Conservation (phyloP, 345 rosid genomes). For the Camelina hispida region DNA sequence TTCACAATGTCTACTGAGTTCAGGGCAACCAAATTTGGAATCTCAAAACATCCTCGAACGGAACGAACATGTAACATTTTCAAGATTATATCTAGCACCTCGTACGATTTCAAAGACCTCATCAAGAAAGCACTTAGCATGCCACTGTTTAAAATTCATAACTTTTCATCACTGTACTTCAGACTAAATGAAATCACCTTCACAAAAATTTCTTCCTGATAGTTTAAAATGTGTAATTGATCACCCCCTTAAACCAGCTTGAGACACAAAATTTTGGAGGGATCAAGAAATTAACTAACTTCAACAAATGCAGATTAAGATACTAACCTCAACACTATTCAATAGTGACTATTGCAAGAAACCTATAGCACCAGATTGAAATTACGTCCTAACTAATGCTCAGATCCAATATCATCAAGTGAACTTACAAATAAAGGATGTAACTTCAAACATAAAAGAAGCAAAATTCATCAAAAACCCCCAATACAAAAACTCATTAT, state of each 20-base stretch:
- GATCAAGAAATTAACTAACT: constrained; percentile 17
- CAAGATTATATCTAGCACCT: neutral
- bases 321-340: neutral
- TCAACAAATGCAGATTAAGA: constrained; percentile 13
- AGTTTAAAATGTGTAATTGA: neutral
- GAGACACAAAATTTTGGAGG: neutral
- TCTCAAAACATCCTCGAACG: neutral
- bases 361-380: neutral
- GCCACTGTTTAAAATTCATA: neutral
- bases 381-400: constrained; percentile 8
- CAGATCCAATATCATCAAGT: constrained; percentile 31
- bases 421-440: constrained; percentile 10
- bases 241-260: constrained; percentile 8
- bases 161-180: neutral
- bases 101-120: neutral
- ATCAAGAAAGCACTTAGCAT: constrained; percentile 13
- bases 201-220: neutral
- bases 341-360: neutral
- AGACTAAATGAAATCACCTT: neutral
- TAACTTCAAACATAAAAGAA: constrained; percentile 12
- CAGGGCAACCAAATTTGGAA: neutral
- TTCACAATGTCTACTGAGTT: constrained; percentile 6
- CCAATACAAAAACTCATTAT: constrained; percentile 24
- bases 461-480: neutral
- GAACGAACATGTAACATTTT: neutral